Percentiles rank a stretch among this genome's conserved stretches.
Conservation (phyloP, 192 early-diverging fungal genomes). For the Coemansia sp. region DNA sequence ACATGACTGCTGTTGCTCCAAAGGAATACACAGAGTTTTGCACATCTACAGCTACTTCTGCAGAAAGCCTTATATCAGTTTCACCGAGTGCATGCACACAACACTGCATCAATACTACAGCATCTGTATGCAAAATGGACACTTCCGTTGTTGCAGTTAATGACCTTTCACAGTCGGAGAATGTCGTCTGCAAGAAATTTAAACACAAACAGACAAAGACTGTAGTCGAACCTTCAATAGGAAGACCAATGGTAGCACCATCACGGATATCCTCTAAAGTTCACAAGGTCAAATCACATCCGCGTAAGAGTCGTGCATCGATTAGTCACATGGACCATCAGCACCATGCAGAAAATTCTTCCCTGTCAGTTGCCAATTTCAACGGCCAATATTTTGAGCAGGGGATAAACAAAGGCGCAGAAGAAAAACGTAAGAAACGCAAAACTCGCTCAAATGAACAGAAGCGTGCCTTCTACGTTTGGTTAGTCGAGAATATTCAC, state of each 20-base stretch:
- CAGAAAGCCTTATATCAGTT: neutral
- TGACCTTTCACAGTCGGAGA: neutral
- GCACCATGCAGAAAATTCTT: neutral
- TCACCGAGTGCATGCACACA: neutral
- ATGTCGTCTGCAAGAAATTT: neutral
- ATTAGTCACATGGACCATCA: neutral
- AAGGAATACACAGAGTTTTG: neutral
- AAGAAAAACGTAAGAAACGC: slow-evolving; percentile 7
- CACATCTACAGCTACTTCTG: neutral
- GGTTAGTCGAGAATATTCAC: slow-evolving; percentile 26
- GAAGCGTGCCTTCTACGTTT: slow-evolving; percentile 18
- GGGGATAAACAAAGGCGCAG: neutral
- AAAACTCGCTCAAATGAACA: slow-evolving; percentile 16
- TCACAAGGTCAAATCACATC: neutral
- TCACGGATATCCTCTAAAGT: neutral
- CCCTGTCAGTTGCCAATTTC: neutral
- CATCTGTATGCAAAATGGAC: neutral
- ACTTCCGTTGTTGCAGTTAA: neutral
- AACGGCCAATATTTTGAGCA: neutral
- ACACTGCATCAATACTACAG: neutral
- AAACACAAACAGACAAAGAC: neutral
- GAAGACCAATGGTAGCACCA: neutral
- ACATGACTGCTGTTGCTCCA: neutral
- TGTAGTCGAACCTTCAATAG: neutral
- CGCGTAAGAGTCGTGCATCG: neutral